Evolutionary conservation across 306 rosid genomes (phyloP).

Genomic region (Inga leiocalycina): DNA sequence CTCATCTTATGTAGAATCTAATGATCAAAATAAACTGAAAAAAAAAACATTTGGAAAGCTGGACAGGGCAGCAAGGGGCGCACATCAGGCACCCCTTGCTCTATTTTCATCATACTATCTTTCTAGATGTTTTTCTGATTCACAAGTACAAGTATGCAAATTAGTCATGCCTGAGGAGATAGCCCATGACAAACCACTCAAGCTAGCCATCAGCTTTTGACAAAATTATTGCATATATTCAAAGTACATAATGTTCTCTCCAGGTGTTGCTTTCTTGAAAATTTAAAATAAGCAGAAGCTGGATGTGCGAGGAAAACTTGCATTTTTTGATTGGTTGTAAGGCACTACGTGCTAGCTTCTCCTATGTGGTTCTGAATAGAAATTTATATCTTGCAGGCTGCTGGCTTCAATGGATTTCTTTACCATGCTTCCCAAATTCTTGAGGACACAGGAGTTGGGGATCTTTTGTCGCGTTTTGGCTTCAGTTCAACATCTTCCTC

Average conservation of each 20-base stretch:
- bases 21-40: no score
- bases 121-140: neutral
- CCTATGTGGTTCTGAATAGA: slow-evolving; percentile 23
- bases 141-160: neutral
- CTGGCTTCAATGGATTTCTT: slow-evolving; percentile 78
- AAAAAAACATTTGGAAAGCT: no score
- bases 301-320: slow-evolving; percentile 10
- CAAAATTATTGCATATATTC: neutral
- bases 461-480: slow-evolving; percentile 61
- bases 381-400: slow-evolving; percentile 42
- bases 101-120: slow-evolving; percentile 16
- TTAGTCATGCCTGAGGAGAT: neutral
- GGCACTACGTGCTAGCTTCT: neutral
- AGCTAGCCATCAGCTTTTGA: slow-evolving; percentile 12
- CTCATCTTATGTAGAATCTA: no score
- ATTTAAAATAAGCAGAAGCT: slow-evolving; percentile 16
- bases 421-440: slow-evolving; percentile 75
- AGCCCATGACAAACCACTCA: neutral
- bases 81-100: neutral
- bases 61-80: no score
- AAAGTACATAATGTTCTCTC: slow-evolving; percentile 21
- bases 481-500: slow-evolving; percentile 55
- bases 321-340: neutral
- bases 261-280: slow-evolving; percentile 8
- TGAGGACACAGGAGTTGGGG: slow-evolving; percentile 57